Evolutionary conservation across 768 basidiomycete species (phyloP).

Genomic region (Lentinula sp.): DNA sequence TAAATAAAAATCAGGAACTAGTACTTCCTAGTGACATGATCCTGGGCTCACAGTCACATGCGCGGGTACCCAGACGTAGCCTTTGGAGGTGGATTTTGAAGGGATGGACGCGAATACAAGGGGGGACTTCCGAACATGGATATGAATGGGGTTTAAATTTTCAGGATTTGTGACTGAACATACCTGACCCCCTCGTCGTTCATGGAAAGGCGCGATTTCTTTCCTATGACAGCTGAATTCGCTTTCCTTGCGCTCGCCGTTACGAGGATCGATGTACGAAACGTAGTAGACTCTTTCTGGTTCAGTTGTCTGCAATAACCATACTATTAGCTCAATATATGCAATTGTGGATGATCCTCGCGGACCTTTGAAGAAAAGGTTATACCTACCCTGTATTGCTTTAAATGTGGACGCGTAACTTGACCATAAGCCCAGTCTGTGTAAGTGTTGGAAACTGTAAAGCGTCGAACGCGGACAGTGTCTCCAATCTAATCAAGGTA

Average conservation of each 20-base stretch:
- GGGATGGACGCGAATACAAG: neutral
- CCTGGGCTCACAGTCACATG: neutral
- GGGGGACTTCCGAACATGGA: neutral
- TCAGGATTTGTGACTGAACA: neutral
- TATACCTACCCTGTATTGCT: neutral
- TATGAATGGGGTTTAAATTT: neutral
- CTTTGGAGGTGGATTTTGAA: neutral
- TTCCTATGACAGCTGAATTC: neutral
- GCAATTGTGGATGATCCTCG: too few species aligned
- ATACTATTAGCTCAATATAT: too few species aligned
- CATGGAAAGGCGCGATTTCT: neutral
- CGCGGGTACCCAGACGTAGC: neutral
- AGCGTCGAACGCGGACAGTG: neutral
- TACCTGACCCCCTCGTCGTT: neutral
- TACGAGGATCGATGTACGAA: neutral
- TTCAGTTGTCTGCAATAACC: neutral
- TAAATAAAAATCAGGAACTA: neutral
- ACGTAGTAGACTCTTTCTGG: neutral
- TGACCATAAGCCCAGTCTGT: conserved; percentile 3
- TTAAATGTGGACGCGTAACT: neutral
- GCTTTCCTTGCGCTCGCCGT: neutral
- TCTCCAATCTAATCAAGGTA: neutral
- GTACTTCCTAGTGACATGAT: neutral
- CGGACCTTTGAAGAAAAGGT: too few species aligned
- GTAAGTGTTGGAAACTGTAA: neutral